Percentiles rank a stretch among this genome's conserved stretches.
These are phyloP conservation scores for Aspergillus intermedius DNA, from an alignment of 2,329 filamentous ascomycete genomes.

Conservation along the genomic window DNA sequence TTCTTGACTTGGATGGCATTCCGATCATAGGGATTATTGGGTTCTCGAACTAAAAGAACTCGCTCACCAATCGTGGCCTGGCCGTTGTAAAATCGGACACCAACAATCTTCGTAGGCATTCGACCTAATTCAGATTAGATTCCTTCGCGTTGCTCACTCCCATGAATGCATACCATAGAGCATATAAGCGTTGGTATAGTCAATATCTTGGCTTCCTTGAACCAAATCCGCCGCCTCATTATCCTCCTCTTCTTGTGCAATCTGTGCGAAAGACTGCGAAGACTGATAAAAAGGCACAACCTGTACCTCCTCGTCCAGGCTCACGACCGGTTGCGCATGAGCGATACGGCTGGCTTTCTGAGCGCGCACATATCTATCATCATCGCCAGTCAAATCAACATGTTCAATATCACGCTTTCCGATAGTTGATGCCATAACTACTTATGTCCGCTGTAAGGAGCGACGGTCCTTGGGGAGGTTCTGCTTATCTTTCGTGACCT, in stretches of 20 bases:
- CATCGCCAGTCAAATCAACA: slow-evolving; percentile 24
- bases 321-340: slow-evolving; percentile 3
- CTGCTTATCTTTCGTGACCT: not conserved
- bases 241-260: slow-evolving; percentile 29
- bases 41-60: slow-evolving; percentile 59
- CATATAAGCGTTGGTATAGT: slow-evolving; percentile 30
- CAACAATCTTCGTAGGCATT: slow-evolving; percentile 53
- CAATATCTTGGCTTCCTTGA: slow-evolving; percentile 25
- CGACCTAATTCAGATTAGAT: slow-evolving; percentile 20
- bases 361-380: slow-evolving; percentile 5
- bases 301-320: slow-evolving; percentile 20
- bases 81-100: slow-evolving; percentile 57
- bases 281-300: slow-evolving; percentile 28
- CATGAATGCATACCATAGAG: slow-evolving; percentile 33
- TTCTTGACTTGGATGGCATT: slow-evolving; percentile 78
- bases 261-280: slow-evolving; percentile 11
- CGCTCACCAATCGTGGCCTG: slow-evolving; percentile 57
- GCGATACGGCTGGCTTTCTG: slow-evolving; percentile 7
- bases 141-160: not conserved
- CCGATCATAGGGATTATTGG: slow-evolving; percentile 60
- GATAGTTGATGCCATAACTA: slow-evolving; percentile 6
- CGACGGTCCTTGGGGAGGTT: not conserved
- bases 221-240: slow-evolving; percentile 27
- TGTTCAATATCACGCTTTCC: slow-evolving; percentile 20
- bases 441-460: not conserved